A percentile compares a stretch with the other conserved stretches of the same genome.
phyloP scores from a whole-genome alignment of 75 land plant species.

The Ceratopteris richardii region DNA sequence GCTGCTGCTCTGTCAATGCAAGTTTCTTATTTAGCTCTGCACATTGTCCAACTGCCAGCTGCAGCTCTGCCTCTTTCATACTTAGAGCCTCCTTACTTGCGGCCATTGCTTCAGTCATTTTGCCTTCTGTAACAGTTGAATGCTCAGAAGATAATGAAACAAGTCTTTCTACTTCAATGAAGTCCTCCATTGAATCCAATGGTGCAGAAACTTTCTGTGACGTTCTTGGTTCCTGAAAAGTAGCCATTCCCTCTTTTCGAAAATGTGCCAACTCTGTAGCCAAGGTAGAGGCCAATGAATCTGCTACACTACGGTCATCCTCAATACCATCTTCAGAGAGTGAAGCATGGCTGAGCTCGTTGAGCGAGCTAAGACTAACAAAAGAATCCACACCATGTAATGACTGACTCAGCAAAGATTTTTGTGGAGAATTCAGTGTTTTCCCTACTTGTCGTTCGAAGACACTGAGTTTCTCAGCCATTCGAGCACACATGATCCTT shows the following conservation, averaged over 20 bases:
- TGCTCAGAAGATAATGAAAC: neutral
- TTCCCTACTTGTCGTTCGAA: neutral
- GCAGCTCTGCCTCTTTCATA: no score
- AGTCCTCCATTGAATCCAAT: neutral
- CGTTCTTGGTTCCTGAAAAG: no score
- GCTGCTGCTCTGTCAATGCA: no score
- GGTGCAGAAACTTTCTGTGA: neutral
- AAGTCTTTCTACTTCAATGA: neutral
- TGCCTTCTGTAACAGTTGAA: no score
- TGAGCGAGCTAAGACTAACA: conserved; percentile 25
- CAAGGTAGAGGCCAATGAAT: conserved; percentile 1
- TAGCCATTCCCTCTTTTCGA: neutral
- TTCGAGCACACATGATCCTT: neutral
- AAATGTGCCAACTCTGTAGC: neutral
- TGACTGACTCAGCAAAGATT: conserved; percentile 3
- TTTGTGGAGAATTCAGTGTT: neutral
- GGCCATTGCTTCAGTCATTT: no score
- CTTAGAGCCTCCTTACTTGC: no score
- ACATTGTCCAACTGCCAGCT: no score
- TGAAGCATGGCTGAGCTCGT: conserved; percentile 11
- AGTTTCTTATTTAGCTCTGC: no score
- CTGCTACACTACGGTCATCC: neutral
- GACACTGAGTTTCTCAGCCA: neutral
- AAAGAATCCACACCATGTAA: neutral
- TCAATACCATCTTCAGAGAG: conserved; percentile 2